A percentile compares a stretch with the other conserved stretches of the same genome.
These are phyloP conservation scores for Aquilaria sinensis DNA, from an alignment of 345 rosid species.

Conservation along the genomic window DNA sequence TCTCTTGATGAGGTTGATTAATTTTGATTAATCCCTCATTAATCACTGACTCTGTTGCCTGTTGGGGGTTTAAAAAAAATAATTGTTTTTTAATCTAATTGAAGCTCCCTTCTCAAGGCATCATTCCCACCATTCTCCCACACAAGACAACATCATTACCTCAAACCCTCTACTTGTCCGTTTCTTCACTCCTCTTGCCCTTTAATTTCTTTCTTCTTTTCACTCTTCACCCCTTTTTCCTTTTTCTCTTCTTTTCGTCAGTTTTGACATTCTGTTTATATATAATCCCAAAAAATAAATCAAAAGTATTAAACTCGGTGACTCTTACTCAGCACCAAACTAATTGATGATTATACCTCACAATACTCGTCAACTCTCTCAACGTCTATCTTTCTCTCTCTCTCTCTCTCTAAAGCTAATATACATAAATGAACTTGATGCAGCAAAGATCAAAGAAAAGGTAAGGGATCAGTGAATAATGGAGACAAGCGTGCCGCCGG, in stretches of 20 bases:
- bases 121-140: constrained; percentile 82
- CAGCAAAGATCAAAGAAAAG: constrained; percentile 31
- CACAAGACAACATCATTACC: constrained; percentile 88
- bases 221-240: constrained; percentile 13
- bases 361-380: constrained; percentile 25
- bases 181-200: constrained; percentile 26
- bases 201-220: constrained; percentile 1
- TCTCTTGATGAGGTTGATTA: neutral
- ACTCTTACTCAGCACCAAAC: constrained; percentile 43
- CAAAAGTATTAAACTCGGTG: constrained; percentile 5
- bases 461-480: constrained; percentile 46
- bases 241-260: neutral
- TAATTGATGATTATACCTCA: constrained; percentile 38
- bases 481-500: constrained; percentile 97
- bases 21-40: constrained; percentile 9
- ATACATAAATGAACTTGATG: constrained; percentile 41
- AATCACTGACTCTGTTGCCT: neutral
- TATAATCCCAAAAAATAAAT: constrained; percentile 8
- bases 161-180: constrained; percentile 53
- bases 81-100: neutral
- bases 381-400: neutral
- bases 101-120: constrained; percentile 53
- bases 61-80: neutral
- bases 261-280: constrained; percentile 14
- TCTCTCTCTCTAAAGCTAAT: constrained; percentile 13